Base-by-base conservation (phyloP, 257 asterid species). In the Fraxinus anomala region DNA sequence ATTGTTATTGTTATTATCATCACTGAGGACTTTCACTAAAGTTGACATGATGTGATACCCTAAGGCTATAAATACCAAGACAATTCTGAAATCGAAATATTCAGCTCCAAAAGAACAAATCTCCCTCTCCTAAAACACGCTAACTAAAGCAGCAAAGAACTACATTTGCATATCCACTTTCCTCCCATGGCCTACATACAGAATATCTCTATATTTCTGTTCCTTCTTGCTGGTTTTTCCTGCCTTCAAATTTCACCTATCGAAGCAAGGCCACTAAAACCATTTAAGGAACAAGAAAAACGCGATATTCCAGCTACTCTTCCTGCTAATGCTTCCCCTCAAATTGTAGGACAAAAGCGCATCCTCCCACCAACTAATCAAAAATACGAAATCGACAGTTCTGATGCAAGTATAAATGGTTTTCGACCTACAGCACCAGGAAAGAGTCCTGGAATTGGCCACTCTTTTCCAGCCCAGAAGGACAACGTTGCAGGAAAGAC, bases 371-470 rank as follows among this genome's bases (percentile, higher is more conserved):
- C 82, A 75, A 66, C 56, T 65, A 23, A 73, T 66, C 36, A 40
- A 24, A 51, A 51, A 71, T 65, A 63, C 12, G 74, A 79, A 72
- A 26, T 68, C 12, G 65, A 70, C 31, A 74, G 72, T 51, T 76
- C 77, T 73, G 72, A 73, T 73, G 69, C 30, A 61, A n/a, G 1
- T 36, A 65, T 72, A 13, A 68, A 76, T 30, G 81, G 79, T 68
- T 79, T 86, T 72, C 84, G 83, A 66, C 86, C 88, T 5, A 87
- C 91, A 3, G 36, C 81, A 65, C 91, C 89, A n/a, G 93, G 97
- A 71, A 83, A 88, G 77, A 90, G 97, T 78, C 96, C 96, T 19
- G 92, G 96, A 51, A 76, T 87, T 16, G 95, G 93, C 23, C 97
- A 92, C 80, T 78, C 82, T 16, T 77, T 76, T 78, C 42, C 51